A percentile compares a stretch with the other conserved stretches of the same genome.
These are phyloP conservation scores for Vanrija pseudolonga DNA, from an alignment of 1,284 basidiomycete genomes.

Conservation along the genomic window DNA sequence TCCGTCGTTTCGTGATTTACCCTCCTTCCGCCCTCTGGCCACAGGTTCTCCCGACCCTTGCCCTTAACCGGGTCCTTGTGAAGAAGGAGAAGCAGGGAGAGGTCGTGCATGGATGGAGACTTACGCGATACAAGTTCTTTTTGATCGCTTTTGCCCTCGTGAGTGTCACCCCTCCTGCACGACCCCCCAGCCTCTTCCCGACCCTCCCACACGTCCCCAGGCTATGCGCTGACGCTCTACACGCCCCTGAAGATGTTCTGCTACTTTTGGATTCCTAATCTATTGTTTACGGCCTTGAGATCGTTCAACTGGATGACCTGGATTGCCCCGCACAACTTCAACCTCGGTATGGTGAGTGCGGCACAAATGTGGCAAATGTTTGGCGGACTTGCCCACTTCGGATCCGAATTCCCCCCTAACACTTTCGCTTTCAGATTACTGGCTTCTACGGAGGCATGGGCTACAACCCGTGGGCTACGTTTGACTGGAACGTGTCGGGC, in stretches of 20 bases:
- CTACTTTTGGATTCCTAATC: slow-evolving; percentile 41
- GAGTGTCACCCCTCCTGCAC: too few relatives aligned
- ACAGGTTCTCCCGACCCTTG: slow-evolving; percentile 4
- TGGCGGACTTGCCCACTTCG: too few relatives aligned
- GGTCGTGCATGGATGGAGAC: not conserved
- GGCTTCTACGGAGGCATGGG: slow-evolving; percentile 25
- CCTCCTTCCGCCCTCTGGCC: slow-evolving; percentile 9
- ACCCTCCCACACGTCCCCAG: not conserved
- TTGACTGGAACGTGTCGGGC: slow-evolving; percentile 20
- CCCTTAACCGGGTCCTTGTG: slow-evolving; percentile 1
- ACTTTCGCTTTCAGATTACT: slow-evolving; percentile 1
- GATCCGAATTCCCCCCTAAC: too few relatives aligned
- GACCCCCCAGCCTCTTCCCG: too few relatives aligned
- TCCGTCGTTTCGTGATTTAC: slow-evolving; percentile 5
- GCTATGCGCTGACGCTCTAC: too few relatives aligned
- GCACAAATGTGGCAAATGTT: too few relatives aligned
- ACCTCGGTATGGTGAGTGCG: not conserved
- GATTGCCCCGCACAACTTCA: slow-evolving; percentile 50
- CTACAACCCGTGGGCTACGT: slow-evolving; percentile 27
- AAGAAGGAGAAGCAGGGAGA: not conserved
- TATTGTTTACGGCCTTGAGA: slow-evolving; percentile 48
- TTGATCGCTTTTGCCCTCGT: not conserved
- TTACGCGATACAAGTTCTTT: not conserved
- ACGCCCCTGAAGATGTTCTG: not conserved
- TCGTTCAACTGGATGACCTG: slow-evolving; percentile 59